Evolutionary conservation across 1,284 basidiomycete species (phyloP).

Genomic region (Papiliotrema laurentii): DNA sequence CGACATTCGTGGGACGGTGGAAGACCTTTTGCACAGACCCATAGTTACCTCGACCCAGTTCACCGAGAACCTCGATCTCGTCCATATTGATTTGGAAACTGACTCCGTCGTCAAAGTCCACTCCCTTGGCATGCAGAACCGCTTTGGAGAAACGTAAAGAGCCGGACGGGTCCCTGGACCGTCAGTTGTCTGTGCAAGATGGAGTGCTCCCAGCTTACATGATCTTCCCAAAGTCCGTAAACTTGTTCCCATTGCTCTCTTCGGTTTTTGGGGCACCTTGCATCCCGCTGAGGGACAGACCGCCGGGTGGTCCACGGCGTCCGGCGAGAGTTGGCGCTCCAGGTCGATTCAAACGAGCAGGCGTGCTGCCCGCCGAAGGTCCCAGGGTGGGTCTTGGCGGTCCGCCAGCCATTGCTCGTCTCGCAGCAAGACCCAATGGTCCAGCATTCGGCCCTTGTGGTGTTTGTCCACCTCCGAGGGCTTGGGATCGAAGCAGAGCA

Average conservation of each 20-base stretch:
- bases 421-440: slow-evolving; percentile 42
- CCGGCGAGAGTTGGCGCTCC: slow-evolving; percentile 33
- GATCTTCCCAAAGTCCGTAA: slow-evolving; percentile 89
- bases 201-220: slow-evolving; percentile 60
- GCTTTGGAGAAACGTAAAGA: slow-evolving; percentile 90
- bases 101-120: slow-evolving; percentile 89
- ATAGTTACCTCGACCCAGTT: slow-evolving; percentile 94
- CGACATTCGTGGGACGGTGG: slow-evolving; percentile 89
- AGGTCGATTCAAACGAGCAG: slow-evolving; percentile 26
- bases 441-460: slow-evolving; percentile 36
- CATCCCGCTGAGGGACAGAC: slow-evolving; percentile 43
- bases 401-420: slow-evolving; percentile 33
- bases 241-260: slow-evolving; percentile 52
- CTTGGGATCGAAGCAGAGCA: slow-evolving; percentile 40
- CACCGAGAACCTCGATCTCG: slow-evolving; percentile 84
- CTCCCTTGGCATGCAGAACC: slow-evolving; percentile 83
- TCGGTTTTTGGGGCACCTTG: slow-evolving; percentile 27
- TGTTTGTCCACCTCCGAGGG: slow-evolving; percentile 15
- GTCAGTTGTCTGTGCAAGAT: not conserved
- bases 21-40: slow-evolving; percentile 94
- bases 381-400: slow-evolving; percentile 33
- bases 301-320: slow-evolving; percentile 40
- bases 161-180: slow-evolving; percentile 81
- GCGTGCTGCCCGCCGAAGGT: slow-evolving; percentile 18
- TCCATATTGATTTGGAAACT: slow-evolving; percentile 96